These are phyloP conservation scores for Adansonia grandidieri DNA, from an alignment of 441 rosid genomes.

Conservation along the genomic window DNA sequence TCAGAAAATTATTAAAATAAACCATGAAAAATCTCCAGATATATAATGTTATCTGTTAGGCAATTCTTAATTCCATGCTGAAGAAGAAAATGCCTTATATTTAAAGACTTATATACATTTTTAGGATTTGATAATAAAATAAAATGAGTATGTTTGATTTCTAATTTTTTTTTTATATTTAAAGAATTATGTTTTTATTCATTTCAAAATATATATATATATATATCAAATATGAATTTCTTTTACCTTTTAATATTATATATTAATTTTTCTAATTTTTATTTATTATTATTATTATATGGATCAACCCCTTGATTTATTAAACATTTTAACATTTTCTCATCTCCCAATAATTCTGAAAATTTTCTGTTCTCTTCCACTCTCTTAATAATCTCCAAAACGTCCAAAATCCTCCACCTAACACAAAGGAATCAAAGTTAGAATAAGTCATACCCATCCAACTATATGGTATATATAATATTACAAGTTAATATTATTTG, in stretches of 20 bases:
- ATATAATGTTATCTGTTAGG: neutral
- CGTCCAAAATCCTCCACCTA: slow-evolving; percentile 20
- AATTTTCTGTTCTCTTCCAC: neutral
- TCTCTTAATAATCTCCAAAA: neutral
- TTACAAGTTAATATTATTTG: no score
- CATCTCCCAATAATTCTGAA: neutral
- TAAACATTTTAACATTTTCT: neutral
- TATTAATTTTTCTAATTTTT: no score
- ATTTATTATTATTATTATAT: neutral
- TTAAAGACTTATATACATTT: no score
- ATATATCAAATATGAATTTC: slow-evolving; percentile 27
- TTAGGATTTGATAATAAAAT: no score
- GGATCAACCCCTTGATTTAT: slow-evolving; percentile 3
- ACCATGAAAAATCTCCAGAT: no score
- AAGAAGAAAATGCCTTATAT: neutral
- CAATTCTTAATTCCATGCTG: neutral
- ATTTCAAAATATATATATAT: neutral
- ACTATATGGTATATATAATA: neutral
- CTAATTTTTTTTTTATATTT: slow-evolving; percentile 26
- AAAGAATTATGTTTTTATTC: no score
- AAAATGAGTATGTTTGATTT: neutral
- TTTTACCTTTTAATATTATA: slow-evolving; percentile 23
- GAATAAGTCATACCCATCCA: neutral
- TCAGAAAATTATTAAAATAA: neutral
- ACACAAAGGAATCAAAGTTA: slow-evolving; percentile 9